Percentiles rank a stretch among this genome's conserved stretches.
Conservation (phyloP, 257 asterid genomes). For the Cynanchum wilfordii region DNA sequence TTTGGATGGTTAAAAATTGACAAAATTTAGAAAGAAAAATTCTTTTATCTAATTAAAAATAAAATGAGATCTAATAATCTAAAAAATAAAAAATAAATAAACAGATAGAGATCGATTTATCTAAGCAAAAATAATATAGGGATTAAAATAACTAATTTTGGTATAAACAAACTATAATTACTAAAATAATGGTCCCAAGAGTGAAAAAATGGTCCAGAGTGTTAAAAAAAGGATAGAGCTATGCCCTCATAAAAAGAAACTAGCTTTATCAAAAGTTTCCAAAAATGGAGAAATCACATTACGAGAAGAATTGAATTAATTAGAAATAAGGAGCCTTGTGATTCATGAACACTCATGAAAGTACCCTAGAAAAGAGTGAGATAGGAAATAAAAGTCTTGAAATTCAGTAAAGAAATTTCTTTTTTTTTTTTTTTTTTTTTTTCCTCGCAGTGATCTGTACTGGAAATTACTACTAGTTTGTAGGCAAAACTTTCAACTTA, state of each 20-base stretch:
- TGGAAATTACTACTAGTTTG: conserved; percentile 38
- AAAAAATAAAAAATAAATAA: no score
- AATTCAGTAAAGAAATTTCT: conserved; percentile 35
- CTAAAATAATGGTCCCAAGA: conserved; percentile 19
- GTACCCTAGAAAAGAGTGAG: conserved; percentile 45
- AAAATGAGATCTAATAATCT: no score
- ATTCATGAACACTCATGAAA: conserved; percentile 16
- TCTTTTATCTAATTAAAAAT: no score
- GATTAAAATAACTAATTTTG: no score
- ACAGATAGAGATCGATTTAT: no score
- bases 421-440: conserved; percentile 14
- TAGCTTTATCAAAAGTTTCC: conserved; percentile 42
- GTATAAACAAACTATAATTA: background rate
- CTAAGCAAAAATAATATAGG: no score
- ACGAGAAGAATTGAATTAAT: conserved; percentile 32
- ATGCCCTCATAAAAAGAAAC: conserved; percentile 32
- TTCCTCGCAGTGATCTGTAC: conserved; percentile 51
- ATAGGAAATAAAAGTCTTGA: conserved; percentile 20
- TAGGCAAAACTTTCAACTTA: conserved; percentile 43
- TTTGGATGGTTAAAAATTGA: no score
- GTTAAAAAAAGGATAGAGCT: conserved; percentile 24
- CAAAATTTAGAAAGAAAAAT: no score
- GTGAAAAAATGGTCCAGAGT: conserved; percentile 26
- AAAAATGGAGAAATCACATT: conserved; percentile 31
- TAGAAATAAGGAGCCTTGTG: conserved; percentile 21